Evolutionary conservation across 108 stramenopile species (phyloP), one percentile per base, ranked within the genome.

Genomic region (Nitzschia sp.): DNA sequence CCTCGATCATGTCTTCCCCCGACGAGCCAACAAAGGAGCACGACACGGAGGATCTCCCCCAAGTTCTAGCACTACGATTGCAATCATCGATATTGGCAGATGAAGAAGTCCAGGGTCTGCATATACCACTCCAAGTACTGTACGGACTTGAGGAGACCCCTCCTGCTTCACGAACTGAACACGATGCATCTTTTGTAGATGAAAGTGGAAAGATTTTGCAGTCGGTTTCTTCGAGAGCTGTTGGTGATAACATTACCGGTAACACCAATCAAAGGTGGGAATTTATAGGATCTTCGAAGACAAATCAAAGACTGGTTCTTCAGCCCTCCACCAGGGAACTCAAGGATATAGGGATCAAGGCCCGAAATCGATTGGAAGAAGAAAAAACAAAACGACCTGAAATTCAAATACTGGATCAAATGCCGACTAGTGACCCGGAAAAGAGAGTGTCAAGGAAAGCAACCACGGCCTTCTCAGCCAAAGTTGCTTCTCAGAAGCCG

Each of bases 361-460:
- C 89, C 17, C 64, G 89, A 44, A 69, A 38, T 52, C 69, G 82
- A 17, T 59, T 84, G 34, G 80, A 85, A 45, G 74, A 88, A 64
- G 85, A 91, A 68, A 68, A 74, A 15, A 74, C 61, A 23, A 91
- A 88, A 29, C 79, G 85, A 19, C 79, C 79, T 45, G 87, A 85
- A 80, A 86, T 91, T 60, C 74, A 73, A 62, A n/a, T 59, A 17
- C n/a, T 68, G 48, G 72, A 73, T 45, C 35, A 30, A 27, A 31
- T 47, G 8, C 62, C n/a, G 53, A 64, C 33, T 8, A 68, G 30
- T 26, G 31, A 41, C 50, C 34, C 52, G 13, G 33, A 33, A 34
- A 58, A 55, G 22, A 45, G 53, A 6, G 30, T 27, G 54, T 50
- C 47, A 64, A 52, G 72, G 60, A 62, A 60, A 29, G 29, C 31